phyloP scores from a whole-genome alignment of 2,329 filamentous ascomycete species.

The Fusarium annulatum region DNA sequence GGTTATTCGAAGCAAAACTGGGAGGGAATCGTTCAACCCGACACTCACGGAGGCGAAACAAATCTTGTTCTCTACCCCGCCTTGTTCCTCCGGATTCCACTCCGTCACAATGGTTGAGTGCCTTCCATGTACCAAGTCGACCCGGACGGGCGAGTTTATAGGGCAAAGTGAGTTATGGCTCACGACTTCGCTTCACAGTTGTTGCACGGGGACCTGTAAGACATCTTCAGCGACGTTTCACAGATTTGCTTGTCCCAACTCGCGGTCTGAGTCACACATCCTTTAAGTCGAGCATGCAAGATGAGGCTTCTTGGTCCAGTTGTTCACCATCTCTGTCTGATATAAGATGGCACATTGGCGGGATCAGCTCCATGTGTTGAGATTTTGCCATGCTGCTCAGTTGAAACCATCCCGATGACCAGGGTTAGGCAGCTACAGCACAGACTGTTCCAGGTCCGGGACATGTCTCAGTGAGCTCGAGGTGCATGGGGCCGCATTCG shows the following conservation, averaged over 20 bases:
- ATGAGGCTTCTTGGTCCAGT: constrained; percentile 9
- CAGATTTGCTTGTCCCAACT: constrained; percentile 26
- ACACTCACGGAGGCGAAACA: constrained; percentile 33
- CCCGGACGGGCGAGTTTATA: constrained; percentile 17
- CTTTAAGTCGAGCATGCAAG: constrained; percentile 7
- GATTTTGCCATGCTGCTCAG: constrained; percentile 15
- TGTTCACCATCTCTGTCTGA: background rate
- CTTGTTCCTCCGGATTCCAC: constrained; percentile 17
- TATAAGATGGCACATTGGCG: constrained; percentile 4
- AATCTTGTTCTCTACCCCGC: constrained; percentile 28
- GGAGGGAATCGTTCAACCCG: constrained; percentile 30
- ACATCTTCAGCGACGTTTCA: constrained; percentile 37
- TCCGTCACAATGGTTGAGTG: background rate
- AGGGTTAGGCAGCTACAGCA: constrained; percentile 12
- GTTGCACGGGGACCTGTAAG: constrained; percentile 36
- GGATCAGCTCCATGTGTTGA: constrained; percentile 14
- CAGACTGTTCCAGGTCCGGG: constrained; percentile 17
- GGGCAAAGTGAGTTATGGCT: constrained; percentile 20
- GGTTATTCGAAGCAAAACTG: constrained; percentile 31
- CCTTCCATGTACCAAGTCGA: constrained; percentile 2
- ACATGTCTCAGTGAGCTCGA: constrained; percentile 28
- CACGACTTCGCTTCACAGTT: constrained; percentile 43
- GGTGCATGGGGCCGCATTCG: background rate
- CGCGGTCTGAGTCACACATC: constrained; percentile 21
- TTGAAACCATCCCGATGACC: constrained; percentile 26